phyloP scores from a whole-genome alignment of 345 rosid species.

The Mangifera indica region DNA sequence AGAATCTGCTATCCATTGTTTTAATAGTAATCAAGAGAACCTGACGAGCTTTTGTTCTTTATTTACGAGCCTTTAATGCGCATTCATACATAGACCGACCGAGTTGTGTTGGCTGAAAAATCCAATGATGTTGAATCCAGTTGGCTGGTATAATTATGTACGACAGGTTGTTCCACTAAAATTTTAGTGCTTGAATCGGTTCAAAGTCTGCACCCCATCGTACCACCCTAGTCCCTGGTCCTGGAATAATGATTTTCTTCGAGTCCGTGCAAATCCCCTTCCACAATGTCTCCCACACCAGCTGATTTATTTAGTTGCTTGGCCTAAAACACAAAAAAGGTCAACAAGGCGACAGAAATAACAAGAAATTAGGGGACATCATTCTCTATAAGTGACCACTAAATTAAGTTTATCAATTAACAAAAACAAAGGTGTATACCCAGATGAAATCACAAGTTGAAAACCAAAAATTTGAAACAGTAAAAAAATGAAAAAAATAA shows the following conservation, averaged over 20 bases:
- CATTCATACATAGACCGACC: background rate
- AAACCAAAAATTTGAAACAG: background rate
- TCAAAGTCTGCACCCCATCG: too few relatives aligned
- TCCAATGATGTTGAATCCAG: background rate
- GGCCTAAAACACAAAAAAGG: background rate
- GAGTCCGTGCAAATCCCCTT: background rate
- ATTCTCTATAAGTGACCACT: background rate
- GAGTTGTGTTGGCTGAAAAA: background rate
- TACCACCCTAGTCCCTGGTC: too few relatives aligned
- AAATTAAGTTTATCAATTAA: background rate
- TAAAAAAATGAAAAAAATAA: background rate
- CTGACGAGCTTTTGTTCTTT: background rate
- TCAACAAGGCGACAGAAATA: background rate
- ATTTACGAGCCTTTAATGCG: background rate
- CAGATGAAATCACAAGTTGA: background rate
- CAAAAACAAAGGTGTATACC: background rate
- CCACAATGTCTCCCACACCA: constrained; percentile 9
- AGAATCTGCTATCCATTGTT: background rate
- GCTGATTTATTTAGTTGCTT: background rate
- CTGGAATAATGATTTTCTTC: constrained; percentile 20
- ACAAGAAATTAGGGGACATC: constrained; percentile 12
- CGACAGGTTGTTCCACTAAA: constrained; percentile 3
- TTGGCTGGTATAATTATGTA: background rate
- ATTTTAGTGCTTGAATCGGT: background rate
- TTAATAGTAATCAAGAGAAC: background rate